phyloP scores from a whole-genome alignment of 352 stramenopile genomes.

The Phytophthora pini region DNA sequence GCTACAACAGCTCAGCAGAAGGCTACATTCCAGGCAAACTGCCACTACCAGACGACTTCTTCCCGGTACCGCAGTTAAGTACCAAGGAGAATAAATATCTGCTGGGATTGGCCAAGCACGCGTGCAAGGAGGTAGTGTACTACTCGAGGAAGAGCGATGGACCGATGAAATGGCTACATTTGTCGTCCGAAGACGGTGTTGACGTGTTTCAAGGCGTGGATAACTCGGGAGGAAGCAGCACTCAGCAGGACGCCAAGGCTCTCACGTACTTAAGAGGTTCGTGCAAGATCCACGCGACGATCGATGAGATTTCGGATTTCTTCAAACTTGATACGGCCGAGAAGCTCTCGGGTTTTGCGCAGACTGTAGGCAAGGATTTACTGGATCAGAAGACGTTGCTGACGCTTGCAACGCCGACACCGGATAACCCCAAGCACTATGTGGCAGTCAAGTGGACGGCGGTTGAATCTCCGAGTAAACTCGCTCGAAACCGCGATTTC shows the following conservation, averaged over 20 bases:
- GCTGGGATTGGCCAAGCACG: conserved; percentile 70
- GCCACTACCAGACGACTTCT: conserved; percentile 75
- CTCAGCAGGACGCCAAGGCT: conserved; percentile 32
- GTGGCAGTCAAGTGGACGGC: conserved; percentile 87
- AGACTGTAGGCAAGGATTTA: conserved; percentile 80
- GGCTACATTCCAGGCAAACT: conserved; percentile 39
- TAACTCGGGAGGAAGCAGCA: conserved; percentile 25
- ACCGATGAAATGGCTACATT: conserved; percentile 81
- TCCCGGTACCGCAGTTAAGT: conserved; percentile 65
- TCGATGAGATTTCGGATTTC: conserved; percentile 85
- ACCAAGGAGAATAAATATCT: conserved; percentile 73
- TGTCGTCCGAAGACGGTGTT: conserved; percentile 73
- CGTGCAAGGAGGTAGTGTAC: conserved; percentile 88
- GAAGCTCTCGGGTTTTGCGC: conserved; percentile 72
- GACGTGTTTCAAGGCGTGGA: conserved; percentile 82
- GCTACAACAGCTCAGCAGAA: conserved; percentile 19
- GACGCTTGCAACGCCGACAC: conserved; percentile 62
- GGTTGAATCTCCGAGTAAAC: conserved; percentile 75
- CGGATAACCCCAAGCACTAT: conserved; percentile 83
- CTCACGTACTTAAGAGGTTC: conserved; percentile 77
- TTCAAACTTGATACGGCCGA: conserved; percentile 77
- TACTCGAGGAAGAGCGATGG: conserved; percentile 74
- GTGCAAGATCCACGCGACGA: conserved; percentile 75
- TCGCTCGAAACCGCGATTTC: conserved; percentile 83
- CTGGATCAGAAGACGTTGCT: conserved; percentile 84